Evolutionary conservation across 2,329 filamentous ascomycete genomes (phyloP), one percentile per base, ranked within the genome.

Genomic region (Nigrograna mackinnonii): DNA sequence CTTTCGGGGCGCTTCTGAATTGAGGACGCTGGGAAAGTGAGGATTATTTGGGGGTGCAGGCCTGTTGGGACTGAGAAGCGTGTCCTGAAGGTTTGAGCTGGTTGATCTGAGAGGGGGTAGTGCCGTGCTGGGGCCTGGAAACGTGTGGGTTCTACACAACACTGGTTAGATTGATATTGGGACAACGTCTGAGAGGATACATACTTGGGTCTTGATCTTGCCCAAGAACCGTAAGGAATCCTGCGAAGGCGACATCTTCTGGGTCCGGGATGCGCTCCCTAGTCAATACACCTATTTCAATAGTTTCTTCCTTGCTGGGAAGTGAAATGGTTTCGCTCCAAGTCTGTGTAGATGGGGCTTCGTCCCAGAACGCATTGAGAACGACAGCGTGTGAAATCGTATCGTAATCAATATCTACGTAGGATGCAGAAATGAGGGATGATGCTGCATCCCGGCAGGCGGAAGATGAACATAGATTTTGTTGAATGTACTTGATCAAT

Each of bases 51-150:
- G 2, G 92, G 92, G 69, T 96, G 92, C 7, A 96, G 78, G 6
- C 92, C 91, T 0, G 84, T 86, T 1, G 91, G 91, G 2, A 74
- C 50, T n/a, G 81, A 64, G 60, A 95, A 91, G 1, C 69, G 69
- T 16, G 84, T 77, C 0, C 74, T 77, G 66, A 89, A 95, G 38
- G 70, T 78, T 62, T 89, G 90, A 35, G 68, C 75, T 11, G 73
- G 66, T 41, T 50, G 39, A 37, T 58, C 50, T 19, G 70, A 66
- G 12, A 80, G 70, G 11, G 79, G 73, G 54, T 87, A 82, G 67
- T 96, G 91, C 0, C 91, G 84, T 3, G 89, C 84, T 2, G 89
- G 85, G 34, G 96, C 95, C 32, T 87, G 84, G 72, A 97, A 96
- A 34, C 92, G 74, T 1, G 89, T 87, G 2, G 87, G 79, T 28